phyloP scores from a whole-genome alignment of 1,284 basidiomycete species.

The Chalciporus piperatoides region DNA sequence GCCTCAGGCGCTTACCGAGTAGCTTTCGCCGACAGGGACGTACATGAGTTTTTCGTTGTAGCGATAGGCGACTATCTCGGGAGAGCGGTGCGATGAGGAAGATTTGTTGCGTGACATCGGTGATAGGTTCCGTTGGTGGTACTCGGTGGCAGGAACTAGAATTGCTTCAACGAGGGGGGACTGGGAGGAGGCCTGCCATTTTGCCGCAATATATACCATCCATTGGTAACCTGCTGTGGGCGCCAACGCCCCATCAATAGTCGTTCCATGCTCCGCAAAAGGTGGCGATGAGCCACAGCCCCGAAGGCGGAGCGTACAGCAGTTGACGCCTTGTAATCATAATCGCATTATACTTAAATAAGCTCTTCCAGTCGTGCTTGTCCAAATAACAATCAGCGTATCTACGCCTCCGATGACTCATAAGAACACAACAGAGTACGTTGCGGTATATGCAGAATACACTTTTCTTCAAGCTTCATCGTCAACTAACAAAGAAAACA shows the following conservation, averaged over 20 bases:
- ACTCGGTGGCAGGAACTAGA: too few relatives aligned
- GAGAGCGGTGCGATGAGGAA: not conserved
- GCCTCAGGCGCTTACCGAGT: conserved; percentile 37
- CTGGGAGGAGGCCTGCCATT: not conserved
- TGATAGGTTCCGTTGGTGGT: not conserved
- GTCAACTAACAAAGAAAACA: conserved; percentile 31
- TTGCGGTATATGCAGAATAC: not conserved
- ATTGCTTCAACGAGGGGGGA: too few relatives aligned
- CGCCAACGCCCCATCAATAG: too few relatives aligned
- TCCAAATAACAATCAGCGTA: too few relatives aligned
- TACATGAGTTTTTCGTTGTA: conserved; percentile 46
- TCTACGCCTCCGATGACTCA: not conserved
- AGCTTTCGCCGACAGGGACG: conserved; percentile 46
- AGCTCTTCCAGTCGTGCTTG: too few relatives aligned
- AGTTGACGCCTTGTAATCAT: too few relatives aligned
- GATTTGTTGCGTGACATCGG: conserved; percentile 9
- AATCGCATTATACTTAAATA: too few relatives aligned
- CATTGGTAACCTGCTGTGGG: too few relatives aligned
- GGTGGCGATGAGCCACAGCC: too few relatives aligned
- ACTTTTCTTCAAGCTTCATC: conserved; percentile 12
- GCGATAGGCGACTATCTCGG: conserved; percentile 53
- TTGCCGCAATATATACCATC: not conserved
- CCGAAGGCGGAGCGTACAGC: too few relatives aligned
- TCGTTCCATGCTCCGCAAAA: too few relatives aligned
- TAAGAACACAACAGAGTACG: not conserved